Conservation (phyloP, 2,329 filamentous ascomycete genomes). For the Penicillium crustosum region DNA sequence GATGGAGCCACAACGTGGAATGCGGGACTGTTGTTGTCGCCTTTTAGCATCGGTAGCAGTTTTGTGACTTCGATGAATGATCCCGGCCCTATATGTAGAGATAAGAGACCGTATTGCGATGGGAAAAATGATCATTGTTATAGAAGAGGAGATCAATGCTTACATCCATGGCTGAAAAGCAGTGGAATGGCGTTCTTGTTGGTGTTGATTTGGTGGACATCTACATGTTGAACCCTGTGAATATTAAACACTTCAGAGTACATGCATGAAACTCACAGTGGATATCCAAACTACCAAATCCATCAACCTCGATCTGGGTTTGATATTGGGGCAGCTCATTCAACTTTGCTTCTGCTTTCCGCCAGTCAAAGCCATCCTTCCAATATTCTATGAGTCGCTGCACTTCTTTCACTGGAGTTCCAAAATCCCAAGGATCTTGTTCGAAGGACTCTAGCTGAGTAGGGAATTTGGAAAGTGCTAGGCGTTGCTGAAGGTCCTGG, state of each 20-base stretch:
- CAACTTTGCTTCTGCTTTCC: constrained; percentile 57
- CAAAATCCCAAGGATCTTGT: constrained; percentile 22
- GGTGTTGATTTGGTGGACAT: constrained; percentile 58
- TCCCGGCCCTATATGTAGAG: constrained; percentile 53
- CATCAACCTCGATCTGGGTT: constrained; percentile 55
- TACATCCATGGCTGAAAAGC: constrained; percentile 66
- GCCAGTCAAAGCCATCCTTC: constrained; percentile 61
- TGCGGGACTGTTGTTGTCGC: constrained; percentile 40
- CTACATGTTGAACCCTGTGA: constrained; percentile 2
- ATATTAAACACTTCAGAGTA: neutral
- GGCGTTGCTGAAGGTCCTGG: constrained; percentile 21
- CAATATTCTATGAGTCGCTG: constrained; percentile 59
- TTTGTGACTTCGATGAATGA: constrained; percentile 59
- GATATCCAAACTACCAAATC: constrained; percentile 59
- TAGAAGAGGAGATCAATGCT: constrained; percentile 6
- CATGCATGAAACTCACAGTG: constrained; percentile 48
- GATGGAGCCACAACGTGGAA: constrained; percentile 57
- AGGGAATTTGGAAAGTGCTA: constrained; percentile 17
- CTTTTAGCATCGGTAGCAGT: constrained; percentile 47
- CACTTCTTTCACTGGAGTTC: constrained; percentile 19
- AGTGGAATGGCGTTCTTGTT: constrained; percentile 61
- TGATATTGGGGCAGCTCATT: constrained; percentile 63
- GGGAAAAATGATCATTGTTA: neutral
- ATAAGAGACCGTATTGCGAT: neutral
- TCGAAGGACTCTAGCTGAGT: constrained; percentile 20